Base-by-base conservation (phyloP, 352 stramenopile species). In the Phytophthora fragariae region DNA sequence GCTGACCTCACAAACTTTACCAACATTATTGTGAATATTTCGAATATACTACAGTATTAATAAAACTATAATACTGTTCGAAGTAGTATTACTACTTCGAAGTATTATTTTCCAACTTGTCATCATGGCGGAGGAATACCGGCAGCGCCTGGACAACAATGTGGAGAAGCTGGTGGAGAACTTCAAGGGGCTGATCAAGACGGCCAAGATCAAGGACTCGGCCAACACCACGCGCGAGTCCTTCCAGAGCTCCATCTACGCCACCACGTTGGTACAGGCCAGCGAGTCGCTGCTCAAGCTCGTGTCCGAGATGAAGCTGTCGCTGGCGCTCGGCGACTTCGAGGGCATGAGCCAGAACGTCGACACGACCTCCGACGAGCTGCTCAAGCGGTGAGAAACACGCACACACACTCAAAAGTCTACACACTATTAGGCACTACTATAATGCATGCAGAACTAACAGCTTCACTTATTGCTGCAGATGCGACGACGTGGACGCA, bases 101-200 rank as follows among this genome's bases (percentile, higher is more conserved):
- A 31, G 24, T 27, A 27, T 1, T 31, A 31, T 31, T 31, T 31
- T 31, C 29, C 29, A 31, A 31, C 4, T 44, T 44, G 12, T 9
- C 9, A 50, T 55, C 49, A 95, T 95, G 88, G 86, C 88, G 73
- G 88, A 95, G 67, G 88, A 95, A 64, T 95, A 93, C 53, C 85
- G 88, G 39, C 88, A 93, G 84, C 86, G 88, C 41, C 77, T 95
- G 29, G 88, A 95, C 70, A 95, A 94, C 75, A 95, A 94, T 68
- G 88, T 94, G 58, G 88, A 95, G 83, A 94, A 93, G 85, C 79
- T 95, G 61, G 85, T 95, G 64, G 88, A 95, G 80, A 95, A 95
- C 68, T 95, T 93, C 74, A 90, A 89, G 69, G 86, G 87, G n/a
- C 76, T 95, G 39, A 76, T 95, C 29, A 93, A 92, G 80, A 91